phyloP scores from a whole-genome alignment of 495 filamentous ascomycete genomes.

The Penicillium daleae region DNA sequence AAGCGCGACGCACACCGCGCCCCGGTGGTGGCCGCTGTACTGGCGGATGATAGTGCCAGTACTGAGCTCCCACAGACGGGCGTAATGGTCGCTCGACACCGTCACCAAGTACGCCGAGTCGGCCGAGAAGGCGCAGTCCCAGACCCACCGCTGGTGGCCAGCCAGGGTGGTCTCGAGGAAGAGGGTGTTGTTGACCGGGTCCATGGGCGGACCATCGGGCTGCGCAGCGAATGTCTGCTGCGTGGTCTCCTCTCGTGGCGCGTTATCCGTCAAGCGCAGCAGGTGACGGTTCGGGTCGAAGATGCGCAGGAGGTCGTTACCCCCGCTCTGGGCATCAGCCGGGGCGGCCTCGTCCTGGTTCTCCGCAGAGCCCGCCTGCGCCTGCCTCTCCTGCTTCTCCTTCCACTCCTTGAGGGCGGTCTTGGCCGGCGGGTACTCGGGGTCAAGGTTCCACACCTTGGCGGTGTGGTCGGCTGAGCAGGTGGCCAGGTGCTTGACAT shows the following conservation, averaged over 20 bases:
- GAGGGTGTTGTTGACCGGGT: slow-evolving; percentile 57
- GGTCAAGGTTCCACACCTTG: slow-evolving; percentile 92
- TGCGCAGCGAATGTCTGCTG: slow-evolving; percentile 45
- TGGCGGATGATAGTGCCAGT: slow-evolving; percentile 89
- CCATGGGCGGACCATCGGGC: slow-evolving; percentile 51
- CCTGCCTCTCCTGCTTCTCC: slow-evolving; percentile 29
- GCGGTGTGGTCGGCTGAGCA: slow-evolving; percentile 98
- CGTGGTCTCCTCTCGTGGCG: slow-evolving; percentile 33
- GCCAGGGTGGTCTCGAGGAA: slow-evolving; percentile 87
- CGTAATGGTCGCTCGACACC: slow-evolving; percentile 96
- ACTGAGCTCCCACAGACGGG: slow-evolving; percentile 90
- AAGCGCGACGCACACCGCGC: slow-evolving; percentile 92
- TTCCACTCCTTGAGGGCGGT: slow-evolving; percentile 42
- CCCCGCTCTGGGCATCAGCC: slow-evolving; percentile 25
- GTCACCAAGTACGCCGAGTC: slow-evolving; percentile 98
- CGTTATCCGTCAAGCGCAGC: slow-evolving; percentile 30
- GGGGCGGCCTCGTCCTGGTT: slow-evolving; percentile 19
- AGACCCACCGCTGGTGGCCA: slow-evolving; percentile 98
- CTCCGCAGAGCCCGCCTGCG: slow-evolving; percentile 19
- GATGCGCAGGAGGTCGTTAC: slow-evolving; percentile 32
- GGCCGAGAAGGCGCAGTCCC: slow-evolving; percentile 98
- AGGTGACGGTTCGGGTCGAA: slow-evolving; percentile 34
- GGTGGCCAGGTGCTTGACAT: slow-evolving; percentile 95
- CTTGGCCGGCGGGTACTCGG: slow-evolving; percentile 50
- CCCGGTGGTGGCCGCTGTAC: slow-evolving; percentile 96